Evolutionary conservation across 495 filamentous ascomycete species (phyloP), one percentile per base, ranked within the genome.

Genomic region (Daldinia concentrica): DNA sequence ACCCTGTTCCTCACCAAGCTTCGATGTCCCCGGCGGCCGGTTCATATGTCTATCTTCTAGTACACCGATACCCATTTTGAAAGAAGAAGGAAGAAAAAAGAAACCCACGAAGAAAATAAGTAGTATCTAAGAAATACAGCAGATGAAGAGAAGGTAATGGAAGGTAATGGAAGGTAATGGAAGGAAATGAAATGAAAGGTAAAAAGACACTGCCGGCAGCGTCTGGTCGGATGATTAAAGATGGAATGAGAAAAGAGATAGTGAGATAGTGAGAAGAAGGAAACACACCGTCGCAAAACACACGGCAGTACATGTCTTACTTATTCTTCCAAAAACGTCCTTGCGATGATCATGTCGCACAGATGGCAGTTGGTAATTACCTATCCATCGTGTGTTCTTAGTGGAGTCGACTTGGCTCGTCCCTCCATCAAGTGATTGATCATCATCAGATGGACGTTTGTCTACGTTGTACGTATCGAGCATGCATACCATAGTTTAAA

Each of bases 11-110:
- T 74, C 66, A n/a, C 71, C 71, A 45, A 74, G 41, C 52, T 74
- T 74, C 41, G 71, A 74, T 24, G 71, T 74, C 62, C 71, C 71
- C 39, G 71, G 71, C 29, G 71, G 71, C 62, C 66, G 66, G 62
- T 66, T 66, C 66, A 74, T 58, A 58, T 70, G 37, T 15, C 50
- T 59, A 51, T 74, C 71, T 37, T 74, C 66, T n/a, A 74, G 57
- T 43, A 74, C 62, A 27, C 71, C 50, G 45, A 74, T n/a, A 67
- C 71, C 71, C 71, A 74, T 74, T 32, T 39, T 66, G 62, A 69
- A 54, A 14, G 22, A 12, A 50, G 6, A 12, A 58, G n/a, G n/a
- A n/a, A n/a, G 37, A 32, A 43, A 36, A 27, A 7, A 34, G n/a
- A 5, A 4, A 37, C 32, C 9, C 6, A 34, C 32, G 3, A 54